Percentiles rank a stretch among this genome's conserved stretches.
phyloP scores from a whole-genome alignment of 129 eudicot species.

The Artemisia argyi region DNA sequence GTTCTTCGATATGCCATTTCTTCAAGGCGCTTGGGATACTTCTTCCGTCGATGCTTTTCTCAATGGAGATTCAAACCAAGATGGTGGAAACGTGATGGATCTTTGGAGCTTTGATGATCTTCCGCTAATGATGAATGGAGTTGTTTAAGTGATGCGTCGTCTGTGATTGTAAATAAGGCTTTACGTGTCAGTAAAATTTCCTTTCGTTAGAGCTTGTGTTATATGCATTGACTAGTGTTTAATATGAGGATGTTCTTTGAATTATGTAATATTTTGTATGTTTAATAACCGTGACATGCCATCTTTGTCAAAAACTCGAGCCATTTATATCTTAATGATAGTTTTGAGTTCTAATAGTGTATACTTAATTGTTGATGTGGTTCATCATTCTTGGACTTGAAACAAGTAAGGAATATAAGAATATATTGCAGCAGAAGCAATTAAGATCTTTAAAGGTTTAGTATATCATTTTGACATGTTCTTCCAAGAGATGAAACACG shows the following conservation, averaged over 20 bases:
- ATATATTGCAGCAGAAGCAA: constrained; percentile 20
- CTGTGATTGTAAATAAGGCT: constrained; percentile 62
- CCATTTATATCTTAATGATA: background rate
- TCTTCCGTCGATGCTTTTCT: constrained; percentile 66
- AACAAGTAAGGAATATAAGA: constrained; percentile 18
- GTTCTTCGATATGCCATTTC: constrained; percentile 66
- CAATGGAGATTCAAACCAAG: constrained; percentile 52
- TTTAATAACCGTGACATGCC: constrained; percentile 6
- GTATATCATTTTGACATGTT: background rate
- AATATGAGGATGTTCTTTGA: constrained; percentile 14
- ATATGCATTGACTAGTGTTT: constrained; percentile 13
- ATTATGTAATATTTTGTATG: constrained; percentile 28
- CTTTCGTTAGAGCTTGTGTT: background rate
- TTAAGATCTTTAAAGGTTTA: background rate
- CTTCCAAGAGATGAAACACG: constrained; percentile 18
- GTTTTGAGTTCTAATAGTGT: constrained; percentile 15
- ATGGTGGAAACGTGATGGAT: constrained; percentile 52
- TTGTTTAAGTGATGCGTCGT: constrained; percentile 32
- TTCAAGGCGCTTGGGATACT: constrained; percentile 71
- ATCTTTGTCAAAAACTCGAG: constrained; percentile 3
- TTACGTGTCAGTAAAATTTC: constrained; percentile 34
- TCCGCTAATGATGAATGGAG: constrained; percentile 47
- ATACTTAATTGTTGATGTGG: background rate
- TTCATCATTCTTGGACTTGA: background rate
- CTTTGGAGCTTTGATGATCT: constrained; percentile 85